A percentile compares a stretch with the other conserved stretches of the same genome.
phyloP scores from a whole-genome alignment of 75 land plant species.

The Gnetum montanum region DNA sequence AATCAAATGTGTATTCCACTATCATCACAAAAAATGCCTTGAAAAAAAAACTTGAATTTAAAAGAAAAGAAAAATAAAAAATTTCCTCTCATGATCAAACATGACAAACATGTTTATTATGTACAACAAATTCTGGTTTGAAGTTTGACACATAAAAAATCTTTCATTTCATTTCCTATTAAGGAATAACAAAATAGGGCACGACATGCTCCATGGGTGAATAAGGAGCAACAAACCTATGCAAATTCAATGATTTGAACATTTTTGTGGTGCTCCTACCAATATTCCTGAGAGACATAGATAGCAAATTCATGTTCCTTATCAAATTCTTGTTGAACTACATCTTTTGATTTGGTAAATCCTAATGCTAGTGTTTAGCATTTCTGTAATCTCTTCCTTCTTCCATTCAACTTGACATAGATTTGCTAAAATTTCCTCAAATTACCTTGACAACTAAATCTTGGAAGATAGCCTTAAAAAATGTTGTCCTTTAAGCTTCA shows the following conservation, averaged over 20 bases:
- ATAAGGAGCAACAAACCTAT: too few species aligned
- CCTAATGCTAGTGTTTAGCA: conserved; percentile 13
- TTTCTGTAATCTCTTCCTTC: conserved; percentile 35
- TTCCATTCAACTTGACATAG: conserved; percentile 62
- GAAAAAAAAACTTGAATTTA: neutral
- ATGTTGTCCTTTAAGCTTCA: neutral
- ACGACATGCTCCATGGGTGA: neutral
- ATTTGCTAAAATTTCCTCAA: conserved; percentile 31
- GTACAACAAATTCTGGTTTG: neutral
- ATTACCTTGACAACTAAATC: conserved; percentile 24
- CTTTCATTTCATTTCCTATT: too few species aligned
- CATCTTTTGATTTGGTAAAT: neutral
- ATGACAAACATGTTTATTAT: neutral
- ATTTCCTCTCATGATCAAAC: neutral
- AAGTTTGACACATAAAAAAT: neutral
- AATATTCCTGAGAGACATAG: conserved; percentile 34
- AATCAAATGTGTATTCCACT: neutral
- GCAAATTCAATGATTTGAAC: conserved; percentile 36
- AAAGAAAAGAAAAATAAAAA: neutral
- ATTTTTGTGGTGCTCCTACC: conserved; percentile 68
- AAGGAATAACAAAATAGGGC: neutral
- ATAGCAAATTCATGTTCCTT: conserved; percentile 17
- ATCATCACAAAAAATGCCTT: neutral
- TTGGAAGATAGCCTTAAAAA: neutral
- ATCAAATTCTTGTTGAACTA: conserved; percentile 1